Evolutionary conservation across 192 early-diverging fungal genomes (phyloP), one percentile per base, ranked within the genome.

Genomic region (Diversispora epigaea): DNA sequence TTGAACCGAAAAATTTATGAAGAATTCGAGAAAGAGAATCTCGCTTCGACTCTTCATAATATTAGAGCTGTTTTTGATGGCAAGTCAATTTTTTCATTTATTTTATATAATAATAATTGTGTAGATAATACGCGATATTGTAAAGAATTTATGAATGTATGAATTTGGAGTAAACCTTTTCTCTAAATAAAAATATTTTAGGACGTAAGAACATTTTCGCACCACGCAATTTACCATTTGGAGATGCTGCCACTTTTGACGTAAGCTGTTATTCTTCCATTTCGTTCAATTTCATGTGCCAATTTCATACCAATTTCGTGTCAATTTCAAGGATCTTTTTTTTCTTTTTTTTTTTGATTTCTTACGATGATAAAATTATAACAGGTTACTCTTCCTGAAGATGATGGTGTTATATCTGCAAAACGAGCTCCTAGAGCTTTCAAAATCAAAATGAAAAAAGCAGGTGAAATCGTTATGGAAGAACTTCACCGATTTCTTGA

Each of bases 41-140:
- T 84, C 2, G 77, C 83, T 8, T 81, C 84, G 7, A 84, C 82
- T 12, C 84, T 95, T 1, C 79, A 81, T 10, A 87, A 86, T 41
- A 81, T 86, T 45, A 72, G 80, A 6, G 86, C 91, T 54, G 89
- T 96, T 0, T 98, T 88, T 80, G 96, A 98, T 73, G 91, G 94
- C 7, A 58, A 58, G 43, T 45, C 47, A 12, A 22, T 14, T 22
- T 47, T n/a, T 67, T 19, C 5, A 45, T 15, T 46, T 11, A 67
- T 15, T 3, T 41, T n/a, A 64, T 17, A 7, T 64, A 8, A 64
- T 32, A 9, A 15, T 44, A 17, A 63, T 43, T 14, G n/a, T 25
- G 40, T 1, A 6, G 40, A 64, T 40, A 25, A 12, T 60, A 11
- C 54, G 14, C 5, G 10, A 25, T 58, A 17, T 25, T 11, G 10